Conservation (phyloP, 2,329 filamentous ascomycete genomes). For the Aureobasidium sp. region DNA sequence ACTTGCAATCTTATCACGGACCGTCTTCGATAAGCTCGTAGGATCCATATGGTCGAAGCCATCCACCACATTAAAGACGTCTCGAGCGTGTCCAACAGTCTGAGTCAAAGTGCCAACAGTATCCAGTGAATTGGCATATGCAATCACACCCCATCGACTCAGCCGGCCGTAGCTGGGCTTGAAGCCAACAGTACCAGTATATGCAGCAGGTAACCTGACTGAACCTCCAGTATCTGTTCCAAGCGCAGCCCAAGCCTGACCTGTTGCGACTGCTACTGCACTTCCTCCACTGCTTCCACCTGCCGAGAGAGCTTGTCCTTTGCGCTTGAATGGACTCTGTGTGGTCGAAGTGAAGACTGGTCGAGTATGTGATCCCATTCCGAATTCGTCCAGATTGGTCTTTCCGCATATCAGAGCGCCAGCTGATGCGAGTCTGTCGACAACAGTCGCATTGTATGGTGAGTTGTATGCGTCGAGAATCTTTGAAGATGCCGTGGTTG, state of each 20-base stretch:
- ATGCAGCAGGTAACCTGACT: constrained; percentile 78
- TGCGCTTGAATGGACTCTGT: constrained; percentile 38
- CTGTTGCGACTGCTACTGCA: constrained; percentile 68
- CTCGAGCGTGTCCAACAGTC: constrained; percentile 40
- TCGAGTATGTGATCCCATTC: constrained; percentile 79
- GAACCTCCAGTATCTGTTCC: constrained; percentile 93
- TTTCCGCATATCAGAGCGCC: constrained; percentile 64
- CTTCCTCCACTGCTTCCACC: constrained; percentile 93
- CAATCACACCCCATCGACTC: constrained; percentile 76
- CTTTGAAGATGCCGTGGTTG: constrained; percentile 74
- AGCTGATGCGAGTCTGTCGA: constrained; percentile 55
- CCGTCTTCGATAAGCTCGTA: constrained; percentile 54
- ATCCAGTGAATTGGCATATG: constrained; percentile 88
- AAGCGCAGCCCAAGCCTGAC: constrained; percentile 59
- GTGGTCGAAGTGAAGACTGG: constrained; percentile 62
- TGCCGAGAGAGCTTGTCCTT: constrained; percentile 47
- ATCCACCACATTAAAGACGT: constrained; percentile 42
- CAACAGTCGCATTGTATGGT: constrained; percentile 76
- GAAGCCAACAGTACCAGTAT: constrained; percentile 74
- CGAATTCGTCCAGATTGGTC: constrained; percentile 92
- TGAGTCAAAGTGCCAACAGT: constrained; percentile 71
- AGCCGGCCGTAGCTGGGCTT: constrained; percentile 88
- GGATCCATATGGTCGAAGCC: constrained; percentile 64
- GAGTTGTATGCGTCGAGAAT: constrained; percentile 61
- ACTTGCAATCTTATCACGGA: constrained; percentile 43